These are phyloP conservation scores for Yamadazyma pseudoaaseri DNA, from an alignment of 1,139 yeast species.

Conservation along the genomic window DNA sequence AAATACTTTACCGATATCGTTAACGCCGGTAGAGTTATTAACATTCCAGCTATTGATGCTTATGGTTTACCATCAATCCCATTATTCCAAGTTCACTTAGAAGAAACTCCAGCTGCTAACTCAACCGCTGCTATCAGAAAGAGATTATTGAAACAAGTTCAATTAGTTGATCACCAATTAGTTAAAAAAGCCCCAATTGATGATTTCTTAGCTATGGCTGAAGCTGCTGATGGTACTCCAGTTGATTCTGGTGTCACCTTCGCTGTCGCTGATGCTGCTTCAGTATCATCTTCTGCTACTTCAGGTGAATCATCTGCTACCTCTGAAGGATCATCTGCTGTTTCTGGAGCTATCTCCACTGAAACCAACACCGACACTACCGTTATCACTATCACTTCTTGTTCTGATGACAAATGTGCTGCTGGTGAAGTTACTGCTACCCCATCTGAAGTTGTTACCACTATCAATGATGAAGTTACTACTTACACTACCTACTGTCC, in stretches of 20 bases:
- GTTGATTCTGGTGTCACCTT: conserved; percentile 16
- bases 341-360: conserved; percentile 15
- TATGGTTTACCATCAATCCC: conserved; percentile 24
- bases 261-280: conserved; percentile 23
- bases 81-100: conserved; percentile 31
- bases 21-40: conserved; percentile 34
- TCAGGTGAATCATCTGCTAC: conserved; percentile 14
- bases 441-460: conserved; percentile 15
- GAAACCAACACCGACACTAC: conserved; percentile 20
- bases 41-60: conserved; percentile 31
- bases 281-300: conserved; percentile 15
- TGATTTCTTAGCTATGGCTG: conserved; percentile 32
- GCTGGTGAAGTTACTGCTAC: conserved; percentile 31
- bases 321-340: conserved; percentile 6
- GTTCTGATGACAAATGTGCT: conserved; percentile 36
- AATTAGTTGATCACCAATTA: conserved; percentile 5
- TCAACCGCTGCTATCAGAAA: conserved; percentile 44
- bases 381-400: conserved; percentile 44
- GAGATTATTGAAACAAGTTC: conserved; percentile 27
- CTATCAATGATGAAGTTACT: conserved; percentile 25
- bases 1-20: conserved; percentile 37
- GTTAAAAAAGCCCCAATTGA: conserved; percentile 18
- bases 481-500: conserved; percentile 38
- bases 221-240: conserved; percentile 28
- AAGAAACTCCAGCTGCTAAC: conserved; percentile 32